Evolutionary conservation across 805 yeast genomes (phyloP), one percentile per base, ranked within the genome.

Genomic region (Jamesozyma hellenica): DNA sequence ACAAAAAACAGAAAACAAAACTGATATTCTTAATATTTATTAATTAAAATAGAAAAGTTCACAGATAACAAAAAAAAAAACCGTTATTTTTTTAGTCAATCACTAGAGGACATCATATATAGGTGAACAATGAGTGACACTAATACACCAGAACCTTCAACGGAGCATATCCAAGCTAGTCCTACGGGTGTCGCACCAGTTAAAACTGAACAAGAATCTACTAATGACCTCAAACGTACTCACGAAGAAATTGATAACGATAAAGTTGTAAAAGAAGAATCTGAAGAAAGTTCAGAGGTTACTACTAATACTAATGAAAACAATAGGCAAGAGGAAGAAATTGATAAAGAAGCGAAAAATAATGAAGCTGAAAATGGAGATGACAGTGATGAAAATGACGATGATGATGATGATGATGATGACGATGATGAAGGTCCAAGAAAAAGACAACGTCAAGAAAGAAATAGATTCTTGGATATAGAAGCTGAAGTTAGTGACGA

Each of bases 401-500:
- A 71, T 0, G 77, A 67, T 0, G 78, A 72, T 60, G 80, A 78
- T 0, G 85, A 77, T 0, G 83, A 72, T 1, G 81, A 72, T 12
- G 70, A 65, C 4, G 73, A 67, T 5, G 62, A 64, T n/a, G 69
- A 68, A 4, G 67, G 71, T 50, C 58, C 68, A 53, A 48, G 65
- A 57, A 61, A 67, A 60, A 59, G 71, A 58, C 59, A 64, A 53
- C 67, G 72, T 43, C 67, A 60, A 42, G 68, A 65, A 35, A 70
- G 83, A 43, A 90, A 90, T 61, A 88, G 82, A 69, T 92, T 87
- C 62, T 72, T 92, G 64, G 98, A 92, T 83, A 94, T 92, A 40
- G 97, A 92, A 69, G 98, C 96, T 43, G 97, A 90, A 61, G 98
- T 92, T 42, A 95, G 90, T 61, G 97, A 90, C 45, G 97, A 92